A percentile compares a stretch with the other conserved stretches of the same genome.
Evolutionary conservation across 2,329 filamentous ascomycete species (phyloP).

Genomic region (Conoideocrella luteorostrata): DNA sequence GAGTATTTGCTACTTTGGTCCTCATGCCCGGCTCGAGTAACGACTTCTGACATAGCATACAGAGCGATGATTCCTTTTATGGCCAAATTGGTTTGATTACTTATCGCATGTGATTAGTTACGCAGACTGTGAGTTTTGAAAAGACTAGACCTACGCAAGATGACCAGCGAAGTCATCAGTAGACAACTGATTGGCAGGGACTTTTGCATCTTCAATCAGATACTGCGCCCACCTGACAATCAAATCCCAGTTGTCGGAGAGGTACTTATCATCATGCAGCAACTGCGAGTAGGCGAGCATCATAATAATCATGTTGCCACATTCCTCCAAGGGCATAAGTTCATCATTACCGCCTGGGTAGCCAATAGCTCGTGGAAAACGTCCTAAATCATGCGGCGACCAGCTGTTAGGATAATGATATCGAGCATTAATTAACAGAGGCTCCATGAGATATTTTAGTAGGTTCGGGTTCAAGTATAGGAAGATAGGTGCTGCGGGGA

Average conservation of each 20-base stretch:
- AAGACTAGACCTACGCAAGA: conserved; percentile 21
- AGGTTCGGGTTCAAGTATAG: conserved; percentile 68
- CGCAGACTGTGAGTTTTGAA: too few relatives aligned
- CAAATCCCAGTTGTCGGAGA: conserved; percentile 62
- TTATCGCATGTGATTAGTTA: too few relatives aligned
- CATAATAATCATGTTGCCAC: conserved; percentile 79
- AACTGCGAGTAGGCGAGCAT: conserved; percentile 61
- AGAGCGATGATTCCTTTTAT: conserved; percentile 81
- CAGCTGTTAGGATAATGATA: conserved; percentile 62
- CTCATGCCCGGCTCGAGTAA: conserved; percentile 52
- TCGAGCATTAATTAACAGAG: conserved; percentile 59
- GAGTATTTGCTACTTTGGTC: conserved; percentile 54
- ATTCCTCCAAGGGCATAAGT: conserved; percentile 72
- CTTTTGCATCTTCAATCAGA: conserved; percentile 66
- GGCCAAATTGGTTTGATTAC: conserved; percentile 73
- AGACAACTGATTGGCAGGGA: conserved; percentile 71
- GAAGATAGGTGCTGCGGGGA: conserved; percentile 75
- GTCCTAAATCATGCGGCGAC: conserved; percentile 69
- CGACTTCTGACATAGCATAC: conserved; percentile 69
- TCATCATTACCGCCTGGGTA: conserved; percentile 66
- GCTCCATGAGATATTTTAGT: conserved; percentile 53
- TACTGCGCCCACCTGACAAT: conserved; percentile 76
- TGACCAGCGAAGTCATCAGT: conserved; percentile 82
- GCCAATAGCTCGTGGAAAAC: conserved; percentile 65
- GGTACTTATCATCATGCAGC: conserved; percentile 44